Evolutionary conservation across 257 asterid genomes (phyloP), one percentile per base, ranked within the genome.

Genomic region (Linaria vulgaris): DNA sequence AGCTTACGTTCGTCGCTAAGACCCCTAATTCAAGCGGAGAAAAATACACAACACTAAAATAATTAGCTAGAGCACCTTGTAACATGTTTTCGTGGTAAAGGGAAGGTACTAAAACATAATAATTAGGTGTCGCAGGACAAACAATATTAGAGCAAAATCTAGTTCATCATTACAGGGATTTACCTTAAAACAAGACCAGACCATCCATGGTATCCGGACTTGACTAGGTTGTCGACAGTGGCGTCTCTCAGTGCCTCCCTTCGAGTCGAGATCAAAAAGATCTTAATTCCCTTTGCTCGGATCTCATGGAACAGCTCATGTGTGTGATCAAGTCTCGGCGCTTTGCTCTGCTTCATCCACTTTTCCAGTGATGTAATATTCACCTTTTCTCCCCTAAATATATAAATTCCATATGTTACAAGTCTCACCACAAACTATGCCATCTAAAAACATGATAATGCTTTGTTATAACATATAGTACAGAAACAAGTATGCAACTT

Each of bases 201-300:
- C 86, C 86, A 80, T 31, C 86, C 79, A 59, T 80, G 80, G 39
- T 77, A 83, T 1, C 89, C 82, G 56, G 57, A 80, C 61, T 73
- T 69, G 71, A 80, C 59, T 5, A 83, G 75, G 69, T 77, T 80
- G 53, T 74, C 77, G 13, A 79, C 88, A 7, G 85, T 79, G 51
- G 78, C 81, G 47, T 77, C 82, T 68, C 89, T 80, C 14, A 80
- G 11, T 12, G 71, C 44, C 66, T 78, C 89, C 64, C 89, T 69
- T 71, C 79, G 59, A 43, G 76, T 58, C 0, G 84, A 80, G 46
- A 80, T 80, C 65, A 83, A 55, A 56, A 73, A 78, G 47, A 80
- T 60, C 66, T 73, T 75, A 52, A 74, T 63, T 20, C 85, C 88
- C 66, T 48, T 82, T 17, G 16, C 50, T 66, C 49, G 72, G 0